Evolutionary conservation across 1,139 yeast species (phyloP), one percentile per base, ranked within the genome.

Genomic region (Lodderomyces metapsilosis): DNA sequence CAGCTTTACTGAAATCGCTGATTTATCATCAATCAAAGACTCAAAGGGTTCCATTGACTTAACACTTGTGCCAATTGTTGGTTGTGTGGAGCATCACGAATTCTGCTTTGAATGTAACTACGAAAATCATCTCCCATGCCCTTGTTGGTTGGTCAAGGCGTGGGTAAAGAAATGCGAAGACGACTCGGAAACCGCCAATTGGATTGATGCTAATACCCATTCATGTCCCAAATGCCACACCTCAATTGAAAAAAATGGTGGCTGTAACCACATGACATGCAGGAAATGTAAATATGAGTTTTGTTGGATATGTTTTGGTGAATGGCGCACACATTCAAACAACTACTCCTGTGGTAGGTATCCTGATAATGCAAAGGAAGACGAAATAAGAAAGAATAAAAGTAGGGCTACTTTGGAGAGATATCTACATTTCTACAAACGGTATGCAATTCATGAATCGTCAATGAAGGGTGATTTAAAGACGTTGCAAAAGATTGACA

Each of bases 181-280:
- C 58, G 98, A 92, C 57, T 81, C 94, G 0, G 96, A 88, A 54
- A 89, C 96, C 5, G 77, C 84, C 2, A 80, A 84, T 53, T 92
- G 98, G 98, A 82, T 92, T 27, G 74, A 81, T n/a, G 83, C 88
- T 3, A 83, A 92, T 59, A 89, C 98, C 2, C 85, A 88, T 53
- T 78, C 79, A 39, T 92, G 98, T 58, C 91, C 94, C 2, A 68
- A 74, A 48, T 84, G 92, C 61, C 62, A 59, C 16, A 58, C 82
- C 0, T 62, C 71, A n/a, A 83, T 83, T 46, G 89, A 87, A 54
- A 86, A 91, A 57, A 85, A 84, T 57, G 98, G 97, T 23, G 98
- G 98, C 0, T 92, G 98, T 63, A 91, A 92, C 63, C 98, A 92
- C 64, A 91, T 92, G 96, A 76, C 82, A 0, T 92, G 99, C 60